phyloP scores from a whole-genome alignment of 2,329 filamentous ascomycete genomes.

The Calonectria naviculata region DNA sequence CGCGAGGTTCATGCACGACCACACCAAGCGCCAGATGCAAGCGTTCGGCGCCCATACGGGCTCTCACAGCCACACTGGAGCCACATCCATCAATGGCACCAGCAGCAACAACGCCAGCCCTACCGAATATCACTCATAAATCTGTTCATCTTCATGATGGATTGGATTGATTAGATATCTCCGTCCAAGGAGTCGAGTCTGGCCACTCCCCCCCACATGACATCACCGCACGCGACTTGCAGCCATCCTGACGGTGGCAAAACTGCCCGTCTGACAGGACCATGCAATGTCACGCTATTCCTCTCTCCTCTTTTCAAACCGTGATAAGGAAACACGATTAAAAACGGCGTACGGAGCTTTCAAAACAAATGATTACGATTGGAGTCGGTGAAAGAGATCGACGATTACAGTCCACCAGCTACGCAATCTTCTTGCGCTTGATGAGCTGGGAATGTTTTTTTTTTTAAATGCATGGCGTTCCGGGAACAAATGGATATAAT shows the following conservation, averaged over 20 bases:
- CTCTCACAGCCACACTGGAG: not conserved
- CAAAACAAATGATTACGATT: constrained; percentile 4
- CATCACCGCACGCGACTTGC: constrained; percentile 1
- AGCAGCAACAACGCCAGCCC: constrained; percentile 27
- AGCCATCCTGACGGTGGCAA: not conserved
- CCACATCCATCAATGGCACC: constrained; percentile 42
- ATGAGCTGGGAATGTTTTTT: not conserved
- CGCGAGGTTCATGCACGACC: constrained; percentile 70
- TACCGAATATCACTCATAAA: constrained; percentile 26
- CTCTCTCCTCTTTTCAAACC: not conserved
- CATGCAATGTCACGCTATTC: not conserved
- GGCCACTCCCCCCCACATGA: not conserved
- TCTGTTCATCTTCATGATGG: not conserved
- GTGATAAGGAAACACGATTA: not conserved
- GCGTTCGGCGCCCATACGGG: constrained; percentile 50
- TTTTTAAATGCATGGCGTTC: not conserved
- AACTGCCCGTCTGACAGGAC: not conserved
- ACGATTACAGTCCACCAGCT: not conserved
- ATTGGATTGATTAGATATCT: not conserved
- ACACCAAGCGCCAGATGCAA: constrained; percentile 76
- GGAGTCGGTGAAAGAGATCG: not conserved
- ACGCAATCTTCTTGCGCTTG: not conserved
- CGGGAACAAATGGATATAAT: not conserved
- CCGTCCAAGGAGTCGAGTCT: not conserved
- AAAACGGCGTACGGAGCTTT: not conserved